Evolutionary conservation across 805 yeast species (phyloP).

Genomic region (Candida sithepensis): DNA sequence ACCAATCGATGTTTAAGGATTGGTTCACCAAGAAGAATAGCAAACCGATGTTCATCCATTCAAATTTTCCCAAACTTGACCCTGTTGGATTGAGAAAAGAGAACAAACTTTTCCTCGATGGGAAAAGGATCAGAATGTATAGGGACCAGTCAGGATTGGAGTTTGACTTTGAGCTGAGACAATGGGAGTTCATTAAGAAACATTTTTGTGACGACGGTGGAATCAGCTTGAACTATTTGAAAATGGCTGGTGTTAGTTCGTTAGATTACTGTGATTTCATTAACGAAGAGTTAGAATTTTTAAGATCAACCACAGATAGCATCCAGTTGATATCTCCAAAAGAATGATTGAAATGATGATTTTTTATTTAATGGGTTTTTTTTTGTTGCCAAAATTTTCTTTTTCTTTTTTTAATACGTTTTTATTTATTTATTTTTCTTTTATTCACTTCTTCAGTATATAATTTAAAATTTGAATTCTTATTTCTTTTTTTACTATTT

Average conservation of each 20-base stretch:
- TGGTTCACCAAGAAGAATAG: conserved; percentile 24
- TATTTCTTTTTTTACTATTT: neutral
- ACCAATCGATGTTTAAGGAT: conserved; percentile 11
- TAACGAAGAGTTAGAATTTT: conserved; percentile 40
- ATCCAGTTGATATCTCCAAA: conserved; percentile 1
- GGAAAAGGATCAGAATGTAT: conserved; percentile 27
- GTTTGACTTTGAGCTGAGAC: conserved; percentile 57
- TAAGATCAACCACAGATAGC: conserved; percentile 26
- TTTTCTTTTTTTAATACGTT: too few relatives aligned
- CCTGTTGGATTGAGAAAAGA: conserved; percentile 37
- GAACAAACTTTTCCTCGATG: conserved; percentile 29
- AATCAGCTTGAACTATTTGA: conserved; percentile 24
- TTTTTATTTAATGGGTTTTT: too few relatives aligned
- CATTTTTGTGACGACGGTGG: conserved; percentile 28
- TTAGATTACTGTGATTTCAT: conserved; percentile 50
- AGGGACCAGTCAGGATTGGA: conserved; percentile 27
- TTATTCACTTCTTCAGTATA: too few relatives aligned
- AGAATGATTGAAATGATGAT: neutral
- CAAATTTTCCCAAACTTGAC: conserved; percentile 52
- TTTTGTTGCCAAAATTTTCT: too few relatives aligned
- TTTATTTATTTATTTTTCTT: too few relatives aligned
- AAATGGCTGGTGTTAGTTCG: conserved; percentile 25
- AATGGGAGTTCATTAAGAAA: conserved; percentile 52
- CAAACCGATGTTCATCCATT: conserved; percentile 43
- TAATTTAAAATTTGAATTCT: too few relatives aligned